Percentiles rank a stretch among this genome's conserved stretches.
These are phyloP conservation scores for Amesomyces nigricolor DNA, from an alignment of 2,329 filamentous ascomycete genomes.

Conservation along the genomic window DNA sequence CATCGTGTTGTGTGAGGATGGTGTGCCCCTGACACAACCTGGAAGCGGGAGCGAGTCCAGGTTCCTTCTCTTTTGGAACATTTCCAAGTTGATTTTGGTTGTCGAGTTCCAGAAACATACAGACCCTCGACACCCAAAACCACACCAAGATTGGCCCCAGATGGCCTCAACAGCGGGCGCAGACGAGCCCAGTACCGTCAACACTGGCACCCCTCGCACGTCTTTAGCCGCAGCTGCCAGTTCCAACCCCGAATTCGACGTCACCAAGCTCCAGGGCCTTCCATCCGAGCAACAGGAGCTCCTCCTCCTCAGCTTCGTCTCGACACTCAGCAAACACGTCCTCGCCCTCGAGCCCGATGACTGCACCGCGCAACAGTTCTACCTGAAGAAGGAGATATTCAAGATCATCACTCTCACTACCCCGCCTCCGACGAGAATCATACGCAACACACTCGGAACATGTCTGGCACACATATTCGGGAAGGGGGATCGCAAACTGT, in stretches of 20 bases:
- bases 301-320: constrained; percentile 83
- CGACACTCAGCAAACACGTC: constrained; percentile 76
- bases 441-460: constrained; percentile 81
- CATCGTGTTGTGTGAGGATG: not conserved
- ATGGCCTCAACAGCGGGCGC: constrained; percentile 26
- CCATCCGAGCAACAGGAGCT: constrained; percentile 94
- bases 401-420: constrained; percentile 80
- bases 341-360: constrained; percentile 67
- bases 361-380: constrained; percentile 81
- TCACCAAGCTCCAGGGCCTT: constrained; percentile 81
- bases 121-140: not conserved
- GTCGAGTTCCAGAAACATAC: not conserved
- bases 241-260: constrained; percentile 72
- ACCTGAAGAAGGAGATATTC: constrained; percentile 89
- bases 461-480: constrained; percentile 78
- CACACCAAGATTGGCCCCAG: not conserved
- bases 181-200: constrained; percentile 31
- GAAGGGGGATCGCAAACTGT: constrained; percentile 80
- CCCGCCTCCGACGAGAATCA: constrained; percentile 78
- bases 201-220: constrained; percentile 31
- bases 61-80: constrained; percentile 1
- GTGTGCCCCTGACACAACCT: constrained; percentile 4
- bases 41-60: not conserved
- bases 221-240: constrained; percentile 36
- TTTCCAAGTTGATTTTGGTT: not conserved